phyloP scores from a whole-genome alignment of 1,284 basidiomycete genomes.

The Athelia psychrophila region DNA sequence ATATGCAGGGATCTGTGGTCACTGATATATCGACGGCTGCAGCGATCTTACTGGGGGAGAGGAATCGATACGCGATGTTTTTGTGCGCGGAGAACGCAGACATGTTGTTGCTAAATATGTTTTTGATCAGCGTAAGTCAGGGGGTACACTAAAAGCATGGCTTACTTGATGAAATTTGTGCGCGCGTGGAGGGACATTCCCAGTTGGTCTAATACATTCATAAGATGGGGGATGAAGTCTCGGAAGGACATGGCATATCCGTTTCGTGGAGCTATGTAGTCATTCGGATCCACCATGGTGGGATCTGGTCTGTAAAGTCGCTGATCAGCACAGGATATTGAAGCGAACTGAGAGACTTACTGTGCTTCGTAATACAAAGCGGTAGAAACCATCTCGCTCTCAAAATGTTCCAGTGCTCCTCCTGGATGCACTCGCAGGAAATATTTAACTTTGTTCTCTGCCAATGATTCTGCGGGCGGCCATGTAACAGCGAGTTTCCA shows the following conservation, averaged over 20 bases:
- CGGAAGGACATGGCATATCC: slow-evolving; percentile 77
- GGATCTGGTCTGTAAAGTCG: slow-evolving; percentile 58
- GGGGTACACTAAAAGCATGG: slow-evolving; percentile 16
- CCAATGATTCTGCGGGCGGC: slow-evolving; percentile 67
- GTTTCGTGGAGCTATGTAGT: slow-evolving; percentile 74
- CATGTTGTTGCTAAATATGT: slow-evolving; percentile 60
- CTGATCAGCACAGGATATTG: slow-evolving; percentile 15
- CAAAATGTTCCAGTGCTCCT: slow-evolving; percentile 78
- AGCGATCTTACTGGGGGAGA: slow-evolving; percentile 70
- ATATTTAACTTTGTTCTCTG: slow-evolving; percentile 73
- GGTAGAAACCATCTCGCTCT: slow-evolving; percentile 72
- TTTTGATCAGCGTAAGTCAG: slow-evolving; percentile 1
- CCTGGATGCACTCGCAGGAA: slow-evolving; percentile 77
- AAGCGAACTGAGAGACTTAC: slow-evolving; percentile 36
- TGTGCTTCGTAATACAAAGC: slow-evolving; percentile 76
- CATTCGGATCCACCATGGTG: slow-evolving; percentile 65
- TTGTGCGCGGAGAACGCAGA: slow-evolving; percentile 67
- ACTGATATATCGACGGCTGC: slow-evolving; percentile 82
- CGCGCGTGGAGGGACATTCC: slow-evolving; percentile 77
- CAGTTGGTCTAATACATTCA: slow-evolving; percentile 72
- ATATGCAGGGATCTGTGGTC: slow-evolving; percentile 72
- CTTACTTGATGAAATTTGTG: slow-evolving; percentile 73
- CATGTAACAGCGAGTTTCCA: slow-evolving; percentile 74
- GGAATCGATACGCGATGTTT: slow-evolving; percentile 84
- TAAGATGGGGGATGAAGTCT: slow-evolving; percentile 75